Evolutionary conservation across 768 basidiomycete species (phyloP), one percentile per base, ranked within the genome.

Genomic region (Russula sp.): DNA sequence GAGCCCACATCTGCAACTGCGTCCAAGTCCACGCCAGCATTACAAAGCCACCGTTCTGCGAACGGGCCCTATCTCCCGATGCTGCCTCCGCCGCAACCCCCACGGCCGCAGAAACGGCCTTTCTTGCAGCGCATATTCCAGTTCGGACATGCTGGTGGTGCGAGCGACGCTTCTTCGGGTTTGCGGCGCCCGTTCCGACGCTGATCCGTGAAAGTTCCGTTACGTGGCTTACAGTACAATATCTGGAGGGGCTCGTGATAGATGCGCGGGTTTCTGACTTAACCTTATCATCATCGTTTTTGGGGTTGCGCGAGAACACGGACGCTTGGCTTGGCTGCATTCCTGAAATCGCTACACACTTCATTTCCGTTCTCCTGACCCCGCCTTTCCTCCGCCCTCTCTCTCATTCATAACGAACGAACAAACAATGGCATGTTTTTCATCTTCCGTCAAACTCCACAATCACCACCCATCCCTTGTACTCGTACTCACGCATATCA

Each of bases 111-210:
- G 54, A 67, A 66, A 31, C 64, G 66, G 31, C 64, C 66, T 22
- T 20, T 68, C 31, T 51, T 68, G 27, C 64, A 68, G n/a, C 64
- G 66, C 5, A 56, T 67, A 50, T 55, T 67, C 39, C 66, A 60
- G 1, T 61, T 67, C 37, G 55, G 58, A n/a, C 35, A 40, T 1
- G 55, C 34, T 34, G 42, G 55, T 16, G 56, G 57, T 37, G n/a
- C 47, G 6, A 45, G 8, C 22, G 54, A 32, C n/a, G 22, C 27
- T 34, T 48, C 39, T 48, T 51, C 53, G 13, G 48, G 47, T 37
- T 57, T 48, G 39, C 40, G 63, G 34, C 63, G 58, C 31, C 35
- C 39, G 4, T 55, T 39, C n/a, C 58, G 63, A 44, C 62, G 62
- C 22, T 63, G 47, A 42, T 53, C 39, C 34, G 11, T 35, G 51